phyloP scores from a whole-genome alignment of 148 eudicot genomes.

The Rhododendron ovatum region DNA sequence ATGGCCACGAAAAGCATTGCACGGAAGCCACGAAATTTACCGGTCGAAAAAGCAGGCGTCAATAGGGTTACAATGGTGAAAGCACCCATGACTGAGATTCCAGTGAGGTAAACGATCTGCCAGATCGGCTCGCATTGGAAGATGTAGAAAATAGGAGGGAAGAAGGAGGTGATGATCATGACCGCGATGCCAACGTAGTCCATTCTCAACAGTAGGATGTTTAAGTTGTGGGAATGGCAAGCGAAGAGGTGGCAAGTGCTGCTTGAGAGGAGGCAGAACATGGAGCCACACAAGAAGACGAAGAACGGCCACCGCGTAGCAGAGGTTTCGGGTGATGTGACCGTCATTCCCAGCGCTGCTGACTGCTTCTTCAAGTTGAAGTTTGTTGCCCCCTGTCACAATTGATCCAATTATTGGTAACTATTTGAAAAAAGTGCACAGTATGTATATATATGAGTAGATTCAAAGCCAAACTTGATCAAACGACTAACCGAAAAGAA shows the following conservation, averaged over 20 bases:
- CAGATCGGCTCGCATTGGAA: slow-evolving; percentile 72
- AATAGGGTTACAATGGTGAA: slow-evolving; percentile 57
- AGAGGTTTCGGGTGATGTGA: slow-evolving; percentile 8
- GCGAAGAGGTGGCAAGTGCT: slow-evolving; percentile 81
- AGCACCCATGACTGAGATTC: slow-evolving; percentile 59
- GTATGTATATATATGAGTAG: background rate
- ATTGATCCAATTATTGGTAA: background rate
- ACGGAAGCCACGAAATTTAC: slow-evolving; percentile 49
- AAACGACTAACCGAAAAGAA: slow-evolving; percentile 34
- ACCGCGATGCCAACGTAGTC: slow-evolving; percentile 79
- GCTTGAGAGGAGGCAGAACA: slow-evolving; percentile 89
- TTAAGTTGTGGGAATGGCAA: slow-evolving; percentile 72
- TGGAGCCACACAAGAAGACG: slow-evolving; percentile 72
- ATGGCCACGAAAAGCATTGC: slow-evolving; percentile 65
- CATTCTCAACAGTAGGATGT: slow-evolving; percentile 48
- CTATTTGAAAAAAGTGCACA: background rate
- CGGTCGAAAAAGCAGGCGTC: slow-evolving; percentile 58
- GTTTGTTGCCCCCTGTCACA: slow-evolving; percentile 43
- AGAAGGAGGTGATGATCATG: slow-evolving; percentile 95
- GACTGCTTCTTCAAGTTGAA: slow-evolving; percentile 41
- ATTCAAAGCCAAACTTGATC: background rate
- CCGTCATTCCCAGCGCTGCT: slow-evolving; percentile 5
- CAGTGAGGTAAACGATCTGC: slow-evolving; percentile 66
- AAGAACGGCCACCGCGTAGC: slow-evolving; percentile 78
- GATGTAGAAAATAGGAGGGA: slow-evolving; percentile 92